phyloP scores from a whole-genome alignment of 1,139 yeast species.

The Yamadazyma atlantica region DNA sequence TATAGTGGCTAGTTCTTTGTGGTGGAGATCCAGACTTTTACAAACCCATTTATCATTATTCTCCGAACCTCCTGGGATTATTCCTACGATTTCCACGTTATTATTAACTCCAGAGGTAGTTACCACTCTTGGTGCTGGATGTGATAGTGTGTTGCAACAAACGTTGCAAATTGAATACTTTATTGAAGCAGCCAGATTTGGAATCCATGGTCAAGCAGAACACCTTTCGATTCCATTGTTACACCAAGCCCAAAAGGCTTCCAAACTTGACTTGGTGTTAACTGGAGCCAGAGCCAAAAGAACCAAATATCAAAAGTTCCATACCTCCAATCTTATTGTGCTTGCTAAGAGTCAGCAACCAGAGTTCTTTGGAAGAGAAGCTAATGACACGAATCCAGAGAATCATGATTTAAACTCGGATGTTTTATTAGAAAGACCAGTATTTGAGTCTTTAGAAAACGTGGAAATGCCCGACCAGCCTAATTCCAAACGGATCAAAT shows the following conservation, averaged over 20 bases:
- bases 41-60: slow-evolving; percentile 61
- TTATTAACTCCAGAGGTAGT: slow-evolving; percentile 36
- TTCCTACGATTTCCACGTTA: slow-evolving; percentile 41
- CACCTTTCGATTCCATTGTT: slow-evolving; percentile 53
- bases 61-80: slow-evolving; percentile 54
- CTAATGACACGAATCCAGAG: slow-evolving; percentile 40
- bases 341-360: slow-evolving; percentile 58
- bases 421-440: slow-evolving; percentile 72
- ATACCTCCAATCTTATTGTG: slow-evolving; percentile 73
- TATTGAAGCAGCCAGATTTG: slow-evolving; percentile 66
- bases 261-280: slow-evolving; percentile 62
- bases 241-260: slow-evolving; percentile 52
- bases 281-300: slow-evolving; percentile 90
- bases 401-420: slow-evolving; percentile 72
- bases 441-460: slow-evolving; percentile 60
- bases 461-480: slow-evolving; percentile 34
- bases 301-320: slow-evolving; percentile 76
- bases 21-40: slow-evolving; percentile 76
- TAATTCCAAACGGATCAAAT: slow-evolving; percentile 40
- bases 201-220: slow-evolving; percentile 61
- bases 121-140: slow-evolving; percentile 28
- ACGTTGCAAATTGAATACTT: slow-evolving; percentile 49
- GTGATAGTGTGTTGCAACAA: slow-evolving; percentile 25
- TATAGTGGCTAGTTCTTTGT: slow-evolving; percentile 48
- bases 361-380: slow-evolving; percentile 19